phyloP scores from a whole-genome alignment of 2,329 filamentous ascomycete genomes.

The Pseudogymnoascus sp. region DNA sequence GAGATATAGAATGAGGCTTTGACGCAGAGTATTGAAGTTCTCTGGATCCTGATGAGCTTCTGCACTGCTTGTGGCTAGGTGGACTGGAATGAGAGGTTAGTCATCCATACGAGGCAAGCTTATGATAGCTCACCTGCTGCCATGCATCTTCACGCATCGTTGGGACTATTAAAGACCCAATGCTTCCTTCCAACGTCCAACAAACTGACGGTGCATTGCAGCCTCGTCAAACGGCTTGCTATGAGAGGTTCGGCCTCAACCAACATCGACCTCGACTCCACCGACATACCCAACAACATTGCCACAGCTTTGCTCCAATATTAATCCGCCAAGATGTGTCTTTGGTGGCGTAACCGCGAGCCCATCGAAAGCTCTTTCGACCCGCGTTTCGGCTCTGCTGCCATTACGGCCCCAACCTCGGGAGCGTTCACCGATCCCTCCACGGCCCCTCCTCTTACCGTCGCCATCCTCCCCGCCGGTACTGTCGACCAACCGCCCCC shows the following conservation, averaged over 20 bases:
- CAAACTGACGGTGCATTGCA: neutral
- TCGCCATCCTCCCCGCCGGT: neutral
- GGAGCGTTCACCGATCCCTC: constrained; percentile 19
- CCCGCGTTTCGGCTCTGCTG: constrained; percentile 22
- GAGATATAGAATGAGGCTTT: neutral
- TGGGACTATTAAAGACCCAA: neutral
- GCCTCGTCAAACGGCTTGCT: neutral
- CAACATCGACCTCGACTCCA: neutral
- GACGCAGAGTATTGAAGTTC: neutral
- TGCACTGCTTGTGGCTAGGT: constrained; percentile 4
- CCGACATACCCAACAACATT: neutral
- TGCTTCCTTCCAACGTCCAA: neutral
- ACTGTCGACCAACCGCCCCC: neutral
- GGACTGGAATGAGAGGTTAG: constrained; percentile 4
- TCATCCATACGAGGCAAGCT: neutral
- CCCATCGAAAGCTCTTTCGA: constrained; percentile 20
- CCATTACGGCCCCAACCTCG: constrained; percentile 22
- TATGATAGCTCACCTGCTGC: neutral
- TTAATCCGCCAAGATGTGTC: constrained; percentile 8
- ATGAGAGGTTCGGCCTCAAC: neutral
- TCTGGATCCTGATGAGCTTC: constrained; percentile 3
- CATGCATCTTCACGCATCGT: neutral
- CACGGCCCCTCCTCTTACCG: neutral
- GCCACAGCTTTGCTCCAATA: neutral
- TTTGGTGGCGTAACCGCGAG: constrained; percentile 15